Evolutionary conservation across 768 basidiomycete genomes (phyloP).

Genomic region (Tricholoma furcatifolium): DNA sequence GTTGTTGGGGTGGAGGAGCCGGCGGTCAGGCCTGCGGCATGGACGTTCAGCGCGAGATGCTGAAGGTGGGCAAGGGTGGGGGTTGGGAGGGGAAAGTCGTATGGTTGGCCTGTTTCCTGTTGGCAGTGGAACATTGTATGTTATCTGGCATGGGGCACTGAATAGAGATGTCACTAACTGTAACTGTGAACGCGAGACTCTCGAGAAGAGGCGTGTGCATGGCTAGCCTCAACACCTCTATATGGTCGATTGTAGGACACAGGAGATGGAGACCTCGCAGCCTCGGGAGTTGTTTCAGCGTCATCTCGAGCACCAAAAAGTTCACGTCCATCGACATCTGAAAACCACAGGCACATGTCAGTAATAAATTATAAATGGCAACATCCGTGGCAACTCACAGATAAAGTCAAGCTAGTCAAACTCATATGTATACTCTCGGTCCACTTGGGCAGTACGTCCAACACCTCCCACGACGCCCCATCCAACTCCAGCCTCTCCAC

Average conservation of each 20-base stretch:
- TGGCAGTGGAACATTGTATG: no score
- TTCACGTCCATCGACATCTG: slow-evolving; percentile 61
- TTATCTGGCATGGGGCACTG: no score
- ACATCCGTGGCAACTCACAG: slow-evolving; percentile 53
- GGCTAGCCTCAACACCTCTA: slow-evolving; percentile 42
- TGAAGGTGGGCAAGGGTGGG: slow-evolving; percentile 21
- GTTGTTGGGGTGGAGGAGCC: slow-evolving; percentile 27
- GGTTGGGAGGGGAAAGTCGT: slow-evolving; percentile 24
- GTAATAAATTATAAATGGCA: background rate
- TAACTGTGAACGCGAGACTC: slow-evolving; percentile 59
- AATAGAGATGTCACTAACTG: slow-evolving; percentile 38
- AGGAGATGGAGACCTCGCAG: slow-evolving; percentile 61
- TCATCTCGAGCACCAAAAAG: slow-evolving; percentile 44
- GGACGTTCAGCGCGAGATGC: slow-evolving; percentile 27
- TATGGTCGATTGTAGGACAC: slow-evolving; percentile 59
- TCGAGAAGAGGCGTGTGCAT: slow-evolving; percentile 53
- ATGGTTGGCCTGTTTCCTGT: slow-evolving; percentile 25
- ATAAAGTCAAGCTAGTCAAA: slow-evolving; percentile 55
- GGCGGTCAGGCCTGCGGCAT: slow-evolving; percentile 16
- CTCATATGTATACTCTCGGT: slow-evolving; percentile 37
- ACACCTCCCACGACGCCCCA: slow-evolving; percentile 58
- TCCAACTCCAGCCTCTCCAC: slow-evolving; percentile 54
- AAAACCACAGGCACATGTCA: background rate
- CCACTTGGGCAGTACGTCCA: slow-evolving; percentile 63
- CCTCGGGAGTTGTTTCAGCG: slow-evolving; percentile 48